Percentiles rank a stretch among this genome's conserved stretches.
Conservation (phyloP, 192 early-diverging fungal species). For the Gaertneriomyces semiglobifer region DNA sequence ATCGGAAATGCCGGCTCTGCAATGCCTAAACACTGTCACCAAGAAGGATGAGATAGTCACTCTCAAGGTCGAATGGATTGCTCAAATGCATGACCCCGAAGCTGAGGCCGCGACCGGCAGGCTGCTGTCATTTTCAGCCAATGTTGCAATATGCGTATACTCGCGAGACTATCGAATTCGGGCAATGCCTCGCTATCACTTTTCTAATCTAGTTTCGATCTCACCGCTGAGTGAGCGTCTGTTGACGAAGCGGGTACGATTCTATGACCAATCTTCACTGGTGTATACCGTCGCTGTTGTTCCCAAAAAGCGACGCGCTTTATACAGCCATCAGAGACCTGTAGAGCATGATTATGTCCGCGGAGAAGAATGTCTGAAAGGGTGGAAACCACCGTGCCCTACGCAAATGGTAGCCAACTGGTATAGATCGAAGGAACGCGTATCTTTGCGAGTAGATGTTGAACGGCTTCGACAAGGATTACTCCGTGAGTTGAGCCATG, state of each 20-base stretch:
- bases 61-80: constrained; percentile 29
- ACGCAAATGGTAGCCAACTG: constrained; percentile 26
- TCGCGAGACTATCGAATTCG: too few species aligned
- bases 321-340: too few species aligned
- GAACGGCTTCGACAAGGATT: constrained; percentile 20
- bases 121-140: too few species aligned
- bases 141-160: too few species aligned
- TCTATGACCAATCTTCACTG: too few species aligned
- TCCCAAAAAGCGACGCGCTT: too few species aligned
- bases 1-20: constrained; percentile 27
- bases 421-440: constrained; percentile 13
- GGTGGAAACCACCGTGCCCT: constrained; percentile 28
- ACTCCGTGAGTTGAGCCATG: constrained; percentile 15
- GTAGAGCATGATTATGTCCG: constrained; percentile 26
- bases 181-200: too few species aligned
- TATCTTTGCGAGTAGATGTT: constrained; percentile 19
- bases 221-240: too few species aligned
- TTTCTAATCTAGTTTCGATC: too few species aligned
- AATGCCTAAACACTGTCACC: constrained; percentile 18
- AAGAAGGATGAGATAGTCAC: constrained; percentile 9
- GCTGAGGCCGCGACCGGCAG: too few species aligned
- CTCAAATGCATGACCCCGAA: constrained; percentile 14
- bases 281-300: too few species aligned
- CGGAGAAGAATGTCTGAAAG: constrained; percentile 33
- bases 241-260: too few species aligned